Base-by-base conservation (phyloP, 2,329 filamentous ascomycete species). In the Zopfia rhizophila region DNA sequence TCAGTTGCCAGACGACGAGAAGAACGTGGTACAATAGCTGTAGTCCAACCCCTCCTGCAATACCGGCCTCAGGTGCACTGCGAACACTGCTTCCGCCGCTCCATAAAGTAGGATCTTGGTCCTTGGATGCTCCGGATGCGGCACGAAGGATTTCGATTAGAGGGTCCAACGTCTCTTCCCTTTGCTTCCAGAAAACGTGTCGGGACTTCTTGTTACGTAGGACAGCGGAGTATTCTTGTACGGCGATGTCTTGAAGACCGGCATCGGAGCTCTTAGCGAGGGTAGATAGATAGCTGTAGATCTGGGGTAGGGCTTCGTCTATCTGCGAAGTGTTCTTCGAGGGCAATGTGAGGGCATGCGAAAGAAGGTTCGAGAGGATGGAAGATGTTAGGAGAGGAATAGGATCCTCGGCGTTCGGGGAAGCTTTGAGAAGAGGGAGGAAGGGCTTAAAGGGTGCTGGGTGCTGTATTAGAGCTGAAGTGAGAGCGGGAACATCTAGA, bases 11-110 rank as follows among this genome's bases (percentile, higher is more conserved):
- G 47, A 99, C 78, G 10, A 96, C 92, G 38, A 99, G 81, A 16
- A 99, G 82, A 12, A 97, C 89, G 65, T 97, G 91, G 70, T 99
- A 99, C 28, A 99, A 82, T 28, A 97, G 82, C 72, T 99, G 94
- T 28, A 99, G 78, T 2, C 91, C 91, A 48, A 99, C 90, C 7
- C 91, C 91, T 36, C 91, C 91, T 46, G 77, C 74, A 31, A 86
- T 74, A 28, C 81, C 77, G 38, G 76, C 74, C 50, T 91, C 87
- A 21, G 88, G 85, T 45, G 83, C 82, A 39, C 85, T 87, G 52
- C 82, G 80, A 58, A 81, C 82, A 62, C 86, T 83, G 35, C 73
- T 66, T 25, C 69, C 68, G 18, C 78, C 78, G 53, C 75, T 81
- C 60, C 80, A 75, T 10, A 82, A 70, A 37, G 81, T 78, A 38